These are phyloP conservation scores for Maudiozyma humilis DNA, from an alignment of 1,139 yeast species.

Conservation along the genomic window DNA sequence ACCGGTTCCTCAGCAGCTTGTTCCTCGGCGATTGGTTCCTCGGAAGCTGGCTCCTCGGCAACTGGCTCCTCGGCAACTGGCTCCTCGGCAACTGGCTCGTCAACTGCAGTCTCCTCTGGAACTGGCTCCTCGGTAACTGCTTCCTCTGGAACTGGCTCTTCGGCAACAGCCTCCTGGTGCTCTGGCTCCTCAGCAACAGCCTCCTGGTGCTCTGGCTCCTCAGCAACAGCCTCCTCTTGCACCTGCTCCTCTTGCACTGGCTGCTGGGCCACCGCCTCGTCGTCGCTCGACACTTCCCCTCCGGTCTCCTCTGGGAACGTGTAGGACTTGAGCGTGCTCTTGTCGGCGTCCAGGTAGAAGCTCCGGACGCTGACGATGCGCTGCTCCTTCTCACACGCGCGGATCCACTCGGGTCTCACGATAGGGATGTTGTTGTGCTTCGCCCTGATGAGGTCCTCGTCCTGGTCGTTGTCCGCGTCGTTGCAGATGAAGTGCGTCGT, in stretches of 20 bases:
- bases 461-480: conserved; percentile 12
- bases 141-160: conserved; percentile 8
- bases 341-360: conserved; percentile 50
- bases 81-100: conserved; percentile 6
- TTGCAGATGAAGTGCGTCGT: conserved; percentile 63
- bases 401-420: conserved; percentile 93
- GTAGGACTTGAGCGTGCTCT: conserved; percentile 28
- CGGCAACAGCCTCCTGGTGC: too few species aligned
- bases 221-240: not conserved
- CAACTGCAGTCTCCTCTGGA: conserved; percentile 5
- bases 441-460: conserved; percentile 49
- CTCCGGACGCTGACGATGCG: conserved; percentile 90
- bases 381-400: conserved; percentile 86
- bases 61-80: conserved; percentile 1
- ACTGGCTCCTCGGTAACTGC: conserved; percentile 6
- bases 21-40: conserved; percentile 5
- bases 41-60: conserved; percentile 4
- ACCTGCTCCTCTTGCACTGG: conserved; percentile 3
- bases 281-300: conserved; percentile 8
- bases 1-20: conserved; percentile 7
- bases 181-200: conserved; percentile 1
- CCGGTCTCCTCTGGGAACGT: conserved; percentile 22
- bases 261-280: conserved; percentile 6
- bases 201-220: too few species aligned
- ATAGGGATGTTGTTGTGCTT: conserved; percentile 83